Base-by-base conservation (phyloP, 805 yeast species). In the Yarrowia porcina region DNA sequence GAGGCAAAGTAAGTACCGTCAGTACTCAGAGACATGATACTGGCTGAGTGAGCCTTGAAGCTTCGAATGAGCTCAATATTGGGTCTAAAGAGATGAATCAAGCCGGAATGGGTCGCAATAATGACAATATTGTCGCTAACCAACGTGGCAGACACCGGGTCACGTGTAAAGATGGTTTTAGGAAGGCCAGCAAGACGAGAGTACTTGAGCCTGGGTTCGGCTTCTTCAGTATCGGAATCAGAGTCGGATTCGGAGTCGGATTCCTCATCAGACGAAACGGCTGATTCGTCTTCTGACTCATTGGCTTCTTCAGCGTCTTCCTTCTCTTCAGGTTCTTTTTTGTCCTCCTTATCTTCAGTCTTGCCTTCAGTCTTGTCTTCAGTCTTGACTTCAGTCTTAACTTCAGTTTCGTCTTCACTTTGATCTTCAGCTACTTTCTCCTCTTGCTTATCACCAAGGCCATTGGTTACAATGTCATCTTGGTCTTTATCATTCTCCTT, bases 61-160 rank as follows among this genome's bases (percentile, higher is more conserved):
- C 97, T 86, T 38, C 96, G 79, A 1, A 91, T 75, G 0, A 86
- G 73, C 7, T 80, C 74, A 66, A 88, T 80, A 36, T 84, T 84
- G 0, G 90, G 80, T 10, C 77, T 77, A 1, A 89, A 80, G 15
- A 93, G 73, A 67, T 89, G 91, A 1, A 93, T 73, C 2, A 89
- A 74, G 0, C 98, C 98, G 0, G 94, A 83, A 67, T 94, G 97
- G 0, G 97, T 90, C 0, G 96, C 98, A 76, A 90, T 89, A 11
- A 88, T 83, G 65, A 87, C 83, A 36, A 87, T 79, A 1, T 77
- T 72, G 2, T 86, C 88, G 62, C 81, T 80, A 63, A 88, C 82
- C 17, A 78, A 75, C 65, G 88, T 83, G 0, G 90, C 76, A 1
- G 97, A 89, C 0, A 94, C 82, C 0, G 96, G 87, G 70, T 94